These are phyloP conservation scores for Boletus sp. DNA, from an alignment of 768 basidiomycete genomes.

Conservation along the genomic window DNA sequence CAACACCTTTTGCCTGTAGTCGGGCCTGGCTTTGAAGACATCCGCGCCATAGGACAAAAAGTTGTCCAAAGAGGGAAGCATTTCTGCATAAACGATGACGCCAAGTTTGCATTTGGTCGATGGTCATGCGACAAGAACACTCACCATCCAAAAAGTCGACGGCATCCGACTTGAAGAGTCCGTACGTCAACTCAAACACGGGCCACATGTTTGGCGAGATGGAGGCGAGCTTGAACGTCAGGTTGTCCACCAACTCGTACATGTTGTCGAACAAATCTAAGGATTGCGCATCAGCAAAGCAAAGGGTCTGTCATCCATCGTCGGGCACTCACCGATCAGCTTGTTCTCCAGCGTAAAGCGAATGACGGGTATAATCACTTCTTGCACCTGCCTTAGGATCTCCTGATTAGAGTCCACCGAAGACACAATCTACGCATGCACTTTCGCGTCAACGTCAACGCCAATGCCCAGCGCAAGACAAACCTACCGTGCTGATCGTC, in stretches of 20 bases:
- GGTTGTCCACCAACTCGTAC: constrained; percentile 79
- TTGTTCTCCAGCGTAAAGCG: constrained; percentile 73
- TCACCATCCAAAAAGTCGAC: constrained; percentile 84
- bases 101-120: background rate
- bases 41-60: constrained; percentile 82
- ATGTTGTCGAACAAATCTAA: constrained; percentile 83
- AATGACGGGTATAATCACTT: constrained; percentile 77
- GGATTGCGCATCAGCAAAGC: background rate
- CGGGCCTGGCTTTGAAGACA: constrained; percentile 63
- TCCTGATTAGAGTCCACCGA: constrained; percentile 72
- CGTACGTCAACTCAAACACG: constrained; percentile 79
- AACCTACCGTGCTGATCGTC: constrained; percentile 72
- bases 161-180: constrained; percentile 78
- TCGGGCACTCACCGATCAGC: constrained; percentile 55
- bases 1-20: constrained; percentile 76
- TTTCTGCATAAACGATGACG: constrained; percentile 47
- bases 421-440: constrained; percentile 58
- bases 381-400: constrained; percentile 75
- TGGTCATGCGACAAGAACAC: constrained; percentile 4
- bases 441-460: background rate
- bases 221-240: constrained; percentile 75
- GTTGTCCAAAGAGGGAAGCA: constrained; percentile 86
- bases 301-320: background rate
- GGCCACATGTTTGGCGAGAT: constrained; percentile 86
- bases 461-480: background rate